Percentiles rank a stretch among this genome's conserved stretches.
phyloP scores from a whole-genome alignment of 177 flowering plant genomes.

The Telopea speciosissima region DNA sequence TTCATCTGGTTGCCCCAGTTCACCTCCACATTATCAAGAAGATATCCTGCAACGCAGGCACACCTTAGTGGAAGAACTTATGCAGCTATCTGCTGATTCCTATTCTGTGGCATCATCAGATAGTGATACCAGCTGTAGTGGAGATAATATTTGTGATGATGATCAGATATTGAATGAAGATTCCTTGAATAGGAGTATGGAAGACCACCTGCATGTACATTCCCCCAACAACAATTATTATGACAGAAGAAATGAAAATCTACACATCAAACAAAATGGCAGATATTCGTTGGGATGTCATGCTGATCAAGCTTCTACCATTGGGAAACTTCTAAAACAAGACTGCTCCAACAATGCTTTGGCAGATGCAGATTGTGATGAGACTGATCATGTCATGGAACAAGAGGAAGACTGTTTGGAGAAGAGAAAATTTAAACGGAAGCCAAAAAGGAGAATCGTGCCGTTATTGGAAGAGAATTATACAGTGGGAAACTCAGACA shows the following conservation, averaged over 20 bases:
- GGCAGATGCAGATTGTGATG: slow-evolving; percentile 21
- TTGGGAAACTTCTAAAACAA: slow-evolving; percentile 10
- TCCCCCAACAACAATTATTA: slow-evolving; percentile 9
- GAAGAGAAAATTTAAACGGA: slow-evolving; percentile 34
- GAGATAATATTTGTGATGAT: slow-evolving; percentile 35
- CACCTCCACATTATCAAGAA: slow-evolving; percentile 86
- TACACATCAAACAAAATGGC: slow-evolving; percentile 22
- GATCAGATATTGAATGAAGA: slow-evolving; percentile 25
- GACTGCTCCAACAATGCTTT: slow-evolving; percentile 15
- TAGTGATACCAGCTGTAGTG: slow-evolving; percentile 68
- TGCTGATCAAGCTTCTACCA: slow-evolving; percentile 20
- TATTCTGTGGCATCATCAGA: slow-evolving; percentile 78
- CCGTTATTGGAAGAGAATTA: slow-evolving; percentile 30
- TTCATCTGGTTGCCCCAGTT: slow-evolving; percentile 41
- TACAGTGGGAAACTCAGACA: slow-evolving; percentile 11
- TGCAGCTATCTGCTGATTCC: slow-evolving; percentile 86
- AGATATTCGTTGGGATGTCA: slow-evolving; percentile 1
- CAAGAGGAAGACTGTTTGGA: slow-evolving; percentile 28
- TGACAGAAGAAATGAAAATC: slow-evolving; percentile 16
- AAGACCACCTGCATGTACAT: slow-evolving; percentile 12
- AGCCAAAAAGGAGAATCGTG: slow-evolving; percentile 43
- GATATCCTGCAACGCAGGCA: slow-evolving; percentile 84
- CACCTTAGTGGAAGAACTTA: slow-evolving; percentile 69
- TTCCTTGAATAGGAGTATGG: slow-evolving; percentile 14
- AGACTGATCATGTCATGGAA: slow-evolving; percentile 11